A percentile compares a stretch with the other conserved stretches of the same genome.
phyloP scores from a whole-genome alignment of 495 filamentous ascomycete species.

The Apiosordaria backusii region DNA sequence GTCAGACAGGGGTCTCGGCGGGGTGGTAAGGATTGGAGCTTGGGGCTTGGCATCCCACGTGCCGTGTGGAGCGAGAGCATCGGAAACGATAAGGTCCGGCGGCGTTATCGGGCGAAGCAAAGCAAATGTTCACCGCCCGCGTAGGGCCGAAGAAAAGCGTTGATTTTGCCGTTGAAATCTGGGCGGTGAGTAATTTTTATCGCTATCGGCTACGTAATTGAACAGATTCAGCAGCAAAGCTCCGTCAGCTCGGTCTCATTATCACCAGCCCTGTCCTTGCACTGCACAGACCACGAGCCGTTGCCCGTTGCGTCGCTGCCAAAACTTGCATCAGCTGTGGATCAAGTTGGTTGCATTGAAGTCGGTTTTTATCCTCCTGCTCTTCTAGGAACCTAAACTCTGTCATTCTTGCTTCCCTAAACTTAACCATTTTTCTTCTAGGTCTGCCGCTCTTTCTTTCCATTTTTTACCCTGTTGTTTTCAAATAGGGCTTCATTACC shows the following conservation, averaged over 20 bases:
- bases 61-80: neutral
- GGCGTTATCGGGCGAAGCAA: conserved; percentile 8
- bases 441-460: conserved; percentile 5
- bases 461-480: conserved; percentile 4
- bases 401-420: conserved; percentile 7
- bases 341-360: conserved; percentile 18
- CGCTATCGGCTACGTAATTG: conserved; percentile 14
- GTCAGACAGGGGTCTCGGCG: neutral
- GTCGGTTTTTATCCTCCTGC: conserved; percentile 20
- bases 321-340: conserved; percentile 20
- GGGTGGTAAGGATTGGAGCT: neutral
- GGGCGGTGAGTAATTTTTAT: conserved; percentile 7
- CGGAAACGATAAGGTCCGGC: conserved; percentile 7
- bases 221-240: conserved; percentile 5
- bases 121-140: neutral
- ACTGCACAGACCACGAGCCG: conserved; percentile 15
- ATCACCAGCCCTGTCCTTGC: conserved; percentile 4
- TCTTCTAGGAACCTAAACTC: neutral
- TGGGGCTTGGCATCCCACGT: conserved; percentile 2
- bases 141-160: neutral
- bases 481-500: conserved; percentile 7
- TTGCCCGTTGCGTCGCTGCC: conserved; percentile 11
- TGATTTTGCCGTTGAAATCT: neutral
- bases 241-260: conserved; percentile 12
- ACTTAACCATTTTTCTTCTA: conserved; percentile 5